A percentile compares a stretch with the other conserved stretches of the same genome.
Evolutionary conservation across 1,284 basidiomycete genomes (phyloP).

Genomic region (Ustilago crameri): DNA sequence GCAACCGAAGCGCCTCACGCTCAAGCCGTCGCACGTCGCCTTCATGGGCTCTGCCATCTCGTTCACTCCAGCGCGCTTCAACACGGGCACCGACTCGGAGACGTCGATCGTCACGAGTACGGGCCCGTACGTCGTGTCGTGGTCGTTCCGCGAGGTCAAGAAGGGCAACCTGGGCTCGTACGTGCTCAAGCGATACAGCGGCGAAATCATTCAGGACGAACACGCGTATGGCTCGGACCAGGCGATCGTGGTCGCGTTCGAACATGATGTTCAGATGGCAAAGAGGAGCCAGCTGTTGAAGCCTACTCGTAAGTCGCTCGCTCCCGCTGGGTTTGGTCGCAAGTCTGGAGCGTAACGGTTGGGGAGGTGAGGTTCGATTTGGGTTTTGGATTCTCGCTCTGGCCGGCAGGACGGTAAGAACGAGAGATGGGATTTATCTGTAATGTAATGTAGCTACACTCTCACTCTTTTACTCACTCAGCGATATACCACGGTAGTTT

Average conservation of each 20-base stretch:
- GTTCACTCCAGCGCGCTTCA: slow-evolving; percentile 95
- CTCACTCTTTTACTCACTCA: too few species aligned
- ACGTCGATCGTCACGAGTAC: slow-evolving; percentile 96
- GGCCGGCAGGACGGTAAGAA: not conserved
- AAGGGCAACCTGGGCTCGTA: slow-evolving; percentile 89
- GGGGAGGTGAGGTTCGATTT: not conserved
- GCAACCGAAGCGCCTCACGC: slow-evolving; percentile 85
- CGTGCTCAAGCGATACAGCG: slow-evolving; percentile 82
- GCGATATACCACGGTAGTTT: not conserved
- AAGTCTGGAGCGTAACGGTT: slow-evolving; percentile 24
- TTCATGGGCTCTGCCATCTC: slow-evolving; percentile 90
- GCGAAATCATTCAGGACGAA: slow-evolving; percentile 55
- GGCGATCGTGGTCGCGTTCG: slow-evolving; percentile 90
- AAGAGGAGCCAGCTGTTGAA: slow-evolving; percentile 91
- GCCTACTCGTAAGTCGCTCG: slow-evolving; percentile 79
- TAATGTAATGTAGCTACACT: slow-evolving; percentile 21
- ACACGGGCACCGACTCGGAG: slow-evolving; percentile 81
- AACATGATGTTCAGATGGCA: slow-evolving; percentile 91
- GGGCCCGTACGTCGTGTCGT: slow-evolving; percentile 85
- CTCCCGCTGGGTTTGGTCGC: slow-evolving; percentile 42
- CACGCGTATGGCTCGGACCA: slow-evolving; percentile 79
- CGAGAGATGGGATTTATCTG: not conserved
- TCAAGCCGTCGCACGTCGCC: slow-evolving; percentile 90
- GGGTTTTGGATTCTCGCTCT: not conserved
- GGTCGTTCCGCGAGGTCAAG: slow-evolving; percentile 95